phyloP scores from a whole-genome alignment of 2,329 filamentous ascomycete species.

The Scedosporium aurantiacum region DNA sequence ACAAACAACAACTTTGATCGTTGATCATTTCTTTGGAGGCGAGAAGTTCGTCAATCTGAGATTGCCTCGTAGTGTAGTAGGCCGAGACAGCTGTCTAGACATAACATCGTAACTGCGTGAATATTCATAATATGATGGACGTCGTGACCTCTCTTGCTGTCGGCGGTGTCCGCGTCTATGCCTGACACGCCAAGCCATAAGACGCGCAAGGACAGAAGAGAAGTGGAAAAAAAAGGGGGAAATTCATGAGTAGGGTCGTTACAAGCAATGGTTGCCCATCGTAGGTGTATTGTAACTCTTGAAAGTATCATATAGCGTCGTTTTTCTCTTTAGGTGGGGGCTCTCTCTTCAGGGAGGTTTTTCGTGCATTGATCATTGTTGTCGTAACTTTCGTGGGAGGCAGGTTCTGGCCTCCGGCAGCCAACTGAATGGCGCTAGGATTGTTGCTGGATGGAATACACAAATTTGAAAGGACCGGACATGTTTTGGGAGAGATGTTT shows the following conservation, averaged over 20 bases:
- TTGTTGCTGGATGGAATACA: conserved; percentile 5
- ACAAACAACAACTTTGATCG: not conserved
- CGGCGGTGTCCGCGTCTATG: not conserved
- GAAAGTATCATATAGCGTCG: not conserved
- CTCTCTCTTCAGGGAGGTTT: not conserved
- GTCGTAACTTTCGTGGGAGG: not conserved
- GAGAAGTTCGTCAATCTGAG: not conserved
- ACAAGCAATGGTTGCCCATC: conserved; percentile 2
- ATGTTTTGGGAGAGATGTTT: not conserved
- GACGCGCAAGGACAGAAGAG: not conserved
- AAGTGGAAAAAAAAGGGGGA: not conserved
- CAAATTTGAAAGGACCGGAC: conserved; percentile 6
- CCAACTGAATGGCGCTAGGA: not conserved
- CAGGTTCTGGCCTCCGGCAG: not conserved
- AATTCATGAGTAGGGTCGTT: not conserved
- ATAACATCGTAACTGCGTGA: conserved; percentile 8
- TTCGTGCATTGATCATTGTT: not conserved
- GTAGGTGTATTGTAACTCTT: conserved; percentile 2
- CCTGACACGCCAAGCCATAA: not conserved
- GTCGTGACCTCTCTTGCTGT: not conserved
- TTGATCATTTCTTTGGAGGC: not conserved
- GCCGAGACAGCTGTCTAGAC: conserved; percentile 8
- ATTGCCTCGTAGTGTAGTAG: not conserved
- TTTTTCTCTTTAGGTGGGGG: not conserved
- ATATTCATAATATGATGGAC: conserved; percentile 4